Evolutionary conservation across 2,329 filamentous ascomycete genomes (phyloP).

Genomic region (Phoma sp.): DNA sequence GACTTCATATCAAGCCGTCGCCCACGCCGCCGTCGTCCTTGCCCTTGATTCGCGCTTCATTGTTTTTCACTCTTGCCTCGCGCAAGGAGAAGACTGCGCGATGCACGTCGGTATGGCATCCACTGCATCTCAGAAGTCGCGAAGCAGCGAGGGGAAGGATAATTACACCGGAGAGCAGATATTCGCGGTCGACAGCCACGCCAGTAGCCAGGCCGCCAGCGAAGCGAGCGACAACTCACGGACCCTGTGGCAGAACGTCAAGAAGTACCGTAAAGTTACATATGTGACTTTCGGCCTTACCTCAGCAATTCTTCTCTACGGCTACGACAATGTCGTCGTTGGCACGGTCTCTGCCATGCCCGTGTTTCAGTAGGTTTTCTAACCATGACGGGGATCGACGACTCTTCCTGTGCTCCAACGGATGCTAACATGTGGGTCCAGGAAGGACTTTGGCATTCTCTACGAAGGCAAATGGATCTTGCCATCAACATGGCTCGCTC

Average conservation of each 20-base stretch:
- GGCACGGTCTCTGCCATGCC: conserved; percentile 41
- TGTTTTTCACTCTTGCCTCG: background rate
- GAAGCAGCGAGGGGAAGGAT: conserved; percentile 9
- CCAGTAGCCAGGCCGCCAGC: conserved; percentile 6
- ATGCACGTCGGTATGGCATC: conserved; percentile 13
- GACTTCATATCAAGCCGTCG: conserved; percentile 15
- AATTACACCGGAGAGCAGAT: conserved; percentile 18
- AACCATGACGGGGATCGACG: background rate
- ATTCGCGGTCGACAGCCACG: conserved; percentile 16
- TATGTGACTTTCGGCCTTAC: conserved; percentile 35
- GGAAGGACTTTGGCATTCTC: conserved; percentile 36
- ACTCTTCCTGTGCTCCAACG: background rate
- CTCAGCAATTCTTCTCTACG: conserved; percentile 40
- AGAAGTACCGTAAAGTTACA: conserved; percentile 39
- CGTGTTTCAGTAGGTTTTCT: conserved; percentile 33
- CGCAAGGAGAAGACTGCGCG: background rate
- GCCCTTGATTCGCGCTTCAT: background rate
- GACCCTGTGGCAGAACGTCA: conserved; percentile 41
- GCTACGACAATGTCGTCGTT: conserved; percentile 42
- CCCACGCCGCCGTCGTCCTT: conserved; percentile 8
- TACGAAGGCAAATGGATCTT: conserved; percentile 37
- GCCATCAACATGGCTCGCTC: conserved; percentile 38
- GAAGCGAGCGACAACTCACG: conserved; percentile 27
- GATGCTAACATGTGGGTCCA: conserved; percentile 7
- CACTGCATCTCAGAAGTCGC: conserved; percentile 7